Conservation (phyloP, 108 stramenopile species). For the Cyclostephanos invisitatus region DNA sequence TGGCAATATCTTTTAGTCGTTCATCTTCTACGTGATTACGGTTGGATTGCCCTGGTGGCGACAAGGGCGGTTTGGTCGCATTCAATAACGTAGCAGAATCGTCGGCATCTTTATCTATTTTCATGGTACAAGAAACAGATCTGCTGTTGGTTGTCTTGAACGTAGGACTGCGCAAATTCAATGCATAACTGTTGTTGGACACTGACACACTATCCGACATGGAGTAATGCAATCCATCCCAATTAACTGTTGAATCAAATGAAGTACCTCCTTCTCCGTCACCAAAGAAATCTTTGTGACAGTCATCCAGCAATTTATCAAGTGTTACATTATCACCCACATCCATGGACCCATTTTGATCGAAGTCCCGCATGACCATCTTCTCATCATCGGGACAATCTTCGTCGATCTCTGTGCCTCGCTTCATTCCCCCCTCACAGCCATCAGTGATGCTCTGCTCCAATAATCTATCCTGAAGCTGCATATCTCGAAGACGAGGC, state of each 20-base stretch:
- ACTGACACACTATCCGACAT: slow-evolving; percentile 35
- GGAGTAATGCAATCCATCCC: slow-evolving; percentile 39
- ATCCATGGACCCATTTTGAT: neutral
- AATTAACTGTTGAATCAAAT: slow-evolving; percentile 38
- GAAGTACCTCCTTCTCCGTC: slow-evolving; percentile 12
- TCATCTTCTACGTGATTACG: neutral
- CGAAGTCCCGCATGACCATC: neutral
- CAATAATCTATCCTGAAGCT: neutral
- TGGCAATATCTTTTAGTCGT: neutral
- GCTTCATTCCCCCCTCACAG: neutral
- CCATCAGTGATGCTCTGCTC: no score
- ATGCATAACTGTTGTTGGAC: neutral
- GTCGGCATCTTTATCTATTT: neutral
- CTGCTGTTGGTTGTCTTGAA: neutral
- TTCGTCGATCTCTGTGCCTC: neutral
- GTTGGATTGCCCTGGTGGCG: neutral
- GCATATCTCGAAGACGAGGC: neutral
- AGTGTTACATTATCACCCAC: neutral
- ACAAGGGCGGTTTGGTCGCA: neutral
- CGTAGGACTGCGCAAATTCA: neutral
- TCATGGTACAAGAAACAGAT: neutral
- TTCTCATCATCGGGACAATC: neutral
- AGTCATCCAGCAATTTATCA: neutral
- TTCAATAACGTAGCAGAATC: neutral
- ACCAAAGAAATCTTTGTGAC: no score